Evolutionary conservation across 225 moss, liverwort and hornwort genomes (phyloP), one percentile per base, ranked within the genome.

Genomic region (Takakia lepidozioides): DNA sequence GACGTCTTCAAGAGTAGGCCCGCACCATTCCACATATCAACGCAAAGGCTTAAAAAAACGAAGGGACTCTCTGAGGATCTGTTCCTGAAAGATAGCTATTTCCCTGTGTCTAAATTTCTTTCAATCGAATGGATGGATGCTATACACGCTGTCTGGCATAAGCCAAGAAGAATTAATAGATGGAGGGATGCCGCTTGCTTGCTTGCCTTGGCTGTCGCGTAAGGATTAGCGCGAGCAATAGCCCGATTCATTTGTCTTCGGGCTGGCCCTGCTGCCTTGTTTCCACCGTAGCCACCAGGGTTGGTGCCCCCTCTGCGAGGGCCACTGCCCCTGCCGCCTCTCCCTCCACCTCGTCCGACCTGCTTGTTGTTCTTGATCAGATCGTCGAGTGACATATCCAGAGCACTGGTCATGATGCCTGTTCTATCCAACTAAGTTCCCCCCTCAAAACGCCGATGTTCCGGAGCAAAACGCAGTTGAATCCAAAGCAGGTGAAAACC

Each of bases 321-420:
- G 48, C 76, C 70, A 65, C 71, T 74, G 45, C 84, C 71, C 26
- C 60, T 69, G 19, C 62, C 52, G 25, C 70, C 66, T 54, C 81
- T 73, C 38, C 81, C 81, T 37, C 88, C 83, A 49, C 74, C 74
- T 44, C 70, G 56, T 25, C 74, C 80, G 56, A 74, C 80, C 41
- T 80, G 85, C 81, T 93, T 93, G 86, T 91, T 98, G 62, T 68
- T 91, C 81, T 91, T 98, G 83, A 98, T 98, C 80, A 98, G 65
- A 63, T 91, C 98, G 62, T 98, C 98, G 57, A 98, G 72, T 40
- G 91, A 91, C 98, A 98, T 98, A 59, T 98, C 91, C 62, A 98
- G 56, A 25, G 98, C 87, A 67, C 91, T 87, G 57, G 91, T 82
- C 98, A 98, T 98, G 47, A 32, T 72, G 53, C 38, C 57, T 47